Evolutionary conservation across 1,139 yeast species (phyloP).

Genomic region (Insectozyma bohioensis): DNA sequence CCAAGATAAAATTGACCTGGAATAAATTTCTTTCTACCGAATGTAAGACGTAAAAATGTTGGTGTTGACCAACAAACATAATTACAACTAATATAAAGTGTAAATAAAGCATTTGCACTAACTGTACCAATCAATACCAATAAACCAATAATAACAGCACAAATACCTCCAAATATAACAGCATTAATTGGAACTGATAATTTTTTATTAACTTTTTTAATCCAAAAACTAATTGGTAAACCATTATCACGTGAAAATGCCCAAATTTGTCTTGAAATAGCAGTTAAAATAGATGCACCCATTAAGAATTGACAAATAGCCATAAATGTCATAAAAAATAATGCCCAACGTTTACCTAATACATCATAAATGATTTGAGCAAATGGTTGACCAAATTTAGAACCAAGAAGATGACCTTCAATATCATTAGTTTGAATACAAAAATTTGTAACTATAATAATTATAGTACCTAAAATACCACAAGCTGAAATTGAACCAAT

Average conservation of each 20-base stretch:
- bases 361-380: conserved; percentile 67
- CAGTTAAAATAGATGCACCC: conserved; percentile 47
- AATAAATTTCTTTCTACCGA: conserved; percentile 42
- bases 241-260: conserved; percentile 41
- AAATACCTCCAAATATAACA: conserved; percentile 44
- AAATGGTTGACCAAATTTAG: conserved; percentile 54
- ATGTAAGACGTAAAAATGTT: conserved; percentile 41
- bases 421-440: conserved; percentile 53
- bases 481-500: conserved; percentile 50
- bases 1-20: conserved; percentile 71
- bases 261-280: conserved; percentile 40
- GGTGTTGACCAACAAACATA: conserved; percentile 21
- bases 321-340: conserved; percentile 58
- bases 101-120: conserved; percentile 55
- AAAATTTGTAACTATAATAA: conserved; percentile 53
- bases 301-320: conserved; percentile 62
- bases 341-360: conserved; percentile 68
- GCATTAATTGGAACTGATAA: conserved; percentile 53
- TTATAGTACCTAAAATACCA: conserved; percentile 59
- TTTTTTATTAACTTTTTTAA: conserved; percentile 45
- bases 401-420: conserved; percentile 32
- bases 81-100: conserved; percentile 49
- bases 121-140: conserved; percentile 54
- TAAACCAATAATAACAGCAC: conserved; percentile 49
- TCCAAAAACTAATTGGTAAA: conserved; percentile 41